These are phyloP conservation scores for Debaryomyces sp. DNA, from an alignment of 1,139 yeast genomes.

Conservation along the genomic window DNA sequence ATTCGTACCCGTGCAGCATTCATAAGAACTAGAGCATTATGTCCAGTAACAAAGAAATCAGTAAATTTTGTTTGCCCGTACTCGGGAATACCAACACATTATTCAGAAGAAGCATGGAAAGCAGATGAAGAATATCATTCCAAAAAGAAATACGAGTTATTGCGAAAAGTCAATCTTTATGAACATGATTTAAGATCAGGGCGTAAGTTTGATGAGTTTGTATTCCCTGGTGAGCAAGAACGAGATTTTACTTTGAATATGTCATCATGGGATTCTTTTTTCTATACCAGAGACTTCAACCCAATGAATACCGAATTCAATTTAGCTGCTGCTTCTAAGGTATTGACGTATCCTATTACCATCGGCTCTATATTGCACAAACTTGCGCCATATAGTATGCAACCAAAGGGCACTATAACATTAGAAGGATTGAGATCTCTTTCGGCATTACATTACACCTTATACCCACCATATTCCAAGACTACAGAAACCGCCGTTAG, in stretches of 20 bases:
- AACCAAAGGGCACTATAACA: slow-evolving; percentile 86
- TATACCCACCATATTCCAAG: slow-evolving; percentile 72
- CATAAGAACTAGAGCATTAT: slow-evolving; percentile 82
- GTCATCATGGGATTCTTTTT: slow-evolving; percentile 87
- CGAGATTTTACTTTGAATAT: slow-evolving; percentile 78
- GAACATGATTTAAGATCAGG: slow-evolving; percentile 96
- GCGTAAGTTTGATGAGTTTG: slow-evolving; percentile 91
- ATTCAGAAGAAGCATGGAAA: slow-evolving; percentile 87
- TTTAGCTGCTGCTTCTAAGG: slow-evolving; percentile 92
- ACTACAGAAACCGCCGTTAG: slow-evolving; percentile 41
- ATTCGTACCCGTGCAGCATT: slow-evolving; percentile 89
- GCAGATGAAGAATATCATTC: slow-evolving; percentile 73
- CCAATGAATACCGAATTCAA: slow-evolving; percentile 98
- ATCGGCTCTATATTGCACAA: slow-evolving; percentile 83
- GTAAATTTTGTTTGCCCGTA: slow-evolving; percentile 88
- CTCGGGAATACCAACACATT: slow-evolving; percentile 97
- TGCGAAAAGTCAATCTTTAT: slow-evolving; percentile 85
- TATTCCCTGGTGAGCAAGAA: slow-evolving; percentile 83
- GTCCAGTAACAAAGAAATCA: slow-evolving; percentile 85
- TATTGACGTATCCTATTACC: slow-evolving; percentile 90
- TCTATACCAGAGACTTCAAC: slow-evolving; percentile 88
- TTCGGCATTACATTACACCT: slow-evolving; percentile 86
- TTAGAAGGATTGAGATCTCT: slow-evolving; percentile 90
- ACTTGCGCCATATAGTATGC: slow-evolving; percentile 77
- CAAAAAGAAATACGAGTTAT: slow-evolving; percentile 64